phyloP scores from a whole-genome alignment of 495 filamentous ascomycete species.

The Hyaloscypha variabilis region DNA sequence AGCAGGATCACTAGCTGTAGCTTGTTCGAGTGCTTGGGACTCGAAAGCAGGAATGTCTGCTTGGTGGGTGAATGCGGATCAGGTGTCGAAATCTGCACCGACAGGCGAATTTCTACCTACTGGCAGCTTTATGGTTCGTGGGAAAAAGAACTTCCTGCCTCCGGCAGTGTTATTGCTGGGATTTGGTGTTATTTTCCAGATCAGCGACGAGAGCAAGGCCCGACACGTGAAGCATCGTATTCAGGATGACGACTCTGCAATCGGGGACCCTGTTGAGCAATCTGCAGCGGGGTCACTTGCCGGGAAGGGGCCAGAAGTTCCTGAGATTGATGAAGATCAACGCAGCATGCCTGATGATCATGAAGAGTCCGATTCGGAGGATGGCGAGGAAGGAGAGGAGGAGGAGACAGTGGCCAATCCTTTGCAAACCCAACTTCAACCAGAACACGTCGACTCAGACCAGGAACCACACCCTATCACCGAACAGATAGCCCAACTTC shows the following conservation, averaged over 20 bases:
- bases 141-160: conserved; percentile 87
- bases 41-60: conserved; percentile 93
- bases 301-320: conserved; percentile 36
- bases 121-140: conserved; percentile 78
- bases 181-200: conserved; percentile 82
- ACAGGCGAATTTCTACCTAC: conserved; percentile 77
- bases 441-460: conserved; percentile 31
- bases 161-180: conserved; percentile 87
- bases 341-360: conserved; percentile 12
- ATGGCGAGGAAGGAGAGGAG: conserved; percentile 35
- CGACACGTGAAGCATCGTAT: conserved; percentile 77
- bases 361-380: conserved; percentile 36
- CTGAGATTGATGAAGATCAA: conserved; percentile 38
- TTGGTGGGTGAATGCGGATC: conserved; percentile 88
- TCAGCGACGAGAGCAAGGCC: conserved; percentile 85
- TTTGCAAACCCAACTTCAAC: conserved; percentile 40
- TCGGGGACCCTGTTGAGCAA: neutral
- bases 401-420: conserved; percentile 43
- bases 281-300: conserved; percentile 18
- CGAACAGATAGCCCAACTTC: conserved; percentile 37
- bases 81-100: conserved; percentile 80
- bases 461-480: conserved; percentile 35
- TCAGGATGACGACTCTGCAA: conserved; percentile 15
- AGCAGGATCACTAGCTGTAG: conserved; percentile 81
- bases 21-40: conserved; percentile 89